Evolutionary conservation across 495 filamentous ascomycete genomes (phyloP), one percentile per base, ranked within the genome.

Genomic region (Hypoxylon rickii): DNA sequence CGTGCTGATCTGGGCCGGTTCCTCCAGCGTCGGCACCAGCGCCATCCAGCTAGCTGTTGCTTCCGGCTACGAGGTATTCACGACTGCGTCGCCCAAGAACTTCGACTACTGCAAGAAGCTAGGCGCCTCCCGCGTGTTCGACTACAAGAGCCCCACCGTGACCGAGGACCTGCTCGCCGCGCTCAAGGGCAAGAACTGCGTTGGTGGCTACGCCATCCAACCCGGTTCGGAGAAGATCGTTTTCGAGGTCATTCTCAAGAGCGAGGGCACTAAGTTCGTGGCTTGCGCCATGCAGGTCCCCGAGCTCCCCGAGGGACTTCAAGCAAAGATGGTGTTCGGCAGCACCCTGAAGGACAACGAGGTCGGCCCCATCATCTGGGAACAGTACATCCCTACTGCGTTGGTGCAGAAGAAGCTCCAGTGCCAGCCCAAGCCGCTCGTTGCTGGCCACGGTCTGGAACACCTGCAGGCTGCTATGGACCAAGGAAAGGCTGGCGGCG

Each of bases 1-100:
- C 0, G 39, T 88, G 0, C 63, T 88, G 3, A 63, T 87, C 56
- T 87, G 83, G 75, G 83, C 83, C 11, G 86, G 84, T 24, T 74
- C 80, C 2, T 73, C 74, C 5, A 81, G 79, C 44, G 80, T 88
- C 12, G 86, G 86, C 12, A 73, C 73, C 58, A 79, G 79, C 49
- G 82, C 81, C 0, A 86, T 88, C 57, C 87, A 89, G 56, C 73
- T 86, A 12, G 84, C 83, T 7, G 73, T 72, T 0, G 79, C 80
- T 0, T 73, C 84, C 0, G 86, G 86, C 3, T 80, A 80, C 34
- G 76, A 80, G 17, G 86, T 89, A 0, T 65, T 83, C 52, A 73
- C 80, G 0, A 86, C 83, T 0, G 72, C 81, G 2, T 80, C 77
- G 1, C 67, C 73, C 0, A 71, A 71, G 46, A 86, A 89, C 62